phyloP scores from a whole-genome alignment of 1,284 basidiomycete species.

The Trichosporon ovoides region DNA sequence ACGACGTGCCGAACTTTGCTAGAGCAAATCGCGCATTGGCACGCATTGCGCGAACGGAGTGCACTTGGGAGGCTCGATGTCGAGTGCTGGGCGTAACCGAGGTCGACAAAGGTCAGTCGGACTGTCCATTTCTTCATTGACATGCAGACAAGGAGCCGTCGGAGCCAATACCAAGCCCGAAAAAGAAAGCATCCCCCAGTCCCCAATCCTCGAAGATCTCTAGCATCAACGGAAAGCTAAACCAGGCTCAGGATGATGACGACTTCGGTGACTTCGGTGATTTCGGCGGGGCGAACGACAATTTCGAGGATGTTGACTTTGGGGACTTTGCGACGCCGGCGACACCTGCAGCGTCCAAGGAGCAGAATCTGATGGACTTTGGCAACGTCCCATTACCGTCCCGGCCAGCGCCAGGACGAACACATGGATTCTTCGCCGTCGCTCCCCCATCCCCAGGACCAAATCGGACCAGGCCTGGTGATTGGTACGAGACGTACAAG shows the following conservation, averaged over 20 bases:
- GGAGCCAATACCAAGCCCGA: background rate
- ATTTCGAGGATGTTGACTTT: slow-evolving; percentile 70
- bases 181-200: background rate
- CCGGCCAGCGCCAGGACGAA: slow-evolving; percentile 25
- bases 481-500: slow-evolving; percentile 41
- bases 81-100: slow-evolving; percentile 54
- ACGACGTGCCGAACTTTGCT: slow-evolving; percentile 71
- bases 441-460: slow-evolving; percentile 21
- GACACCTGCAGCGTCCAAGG: slow-evolving; percentile 14
- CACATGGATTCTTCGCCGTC: slow-evolving; percentile 48
- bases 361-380: slow-evolving; percentile 47
- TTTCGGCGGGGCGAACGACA: slow-evolving; percentile 35
- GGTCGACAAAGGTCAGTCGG: slow-evolving; percentile 17
- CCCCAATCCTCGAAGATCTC: background rate
- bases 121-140: background rate
- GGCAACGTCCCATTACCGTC: slow-evolving; percentile 48
- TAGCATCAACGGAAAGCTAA: slow-evolving; percentile 2
- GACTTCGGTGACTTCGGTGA: slow-evolving; percentile 46
- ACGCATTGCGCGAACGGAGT: slow-evolving; percentile 62
- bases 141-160: slow-evolving; percentile 7
- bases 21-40: slow-evolving; percentile 62
- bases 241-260: slow-evolving; percentile 22
- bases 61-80: slow-evolving; percentile 70
- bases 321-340: slow-evolving; percentile 61
- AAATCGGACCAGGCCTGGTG: slow-evolving; percentile 22